These are phyloP conservation scores for Penicillium sp. DNA, from an alignment of 2,329 filamentous ascomycete genomes.

Conservation along the genomic window DNA sequence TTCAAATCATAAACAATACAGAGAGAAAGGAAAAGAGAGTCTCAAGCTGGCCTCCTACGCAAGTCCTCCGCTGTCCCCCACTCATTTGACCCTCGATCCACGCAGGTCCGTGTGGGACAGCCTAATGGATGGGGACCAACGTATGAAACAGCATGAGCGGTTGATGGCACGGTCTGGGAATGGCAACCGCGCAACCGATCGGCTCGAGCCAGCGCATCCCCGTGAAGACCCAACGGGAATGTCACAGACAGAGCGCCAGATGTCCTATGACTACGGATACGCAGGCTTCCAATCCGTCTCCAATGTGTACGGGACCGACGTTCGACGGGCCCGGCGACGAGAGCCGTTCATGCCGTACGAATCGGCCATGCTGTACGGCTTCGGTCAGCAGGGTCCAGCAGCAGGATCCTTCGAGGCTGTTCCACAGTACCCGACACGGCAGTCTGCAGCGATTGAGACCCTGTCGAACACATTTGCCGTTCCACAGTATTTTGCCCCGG, in stretches of 20 bases:
- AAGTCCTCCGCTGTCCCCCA: slow-evolving; percentile 60
- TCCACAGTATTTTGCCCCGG: slow-evolving; percentile 68
- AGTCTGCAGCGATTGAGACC: slow-evolving; percentile 73
- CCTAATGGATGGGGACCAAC: slow-evolving; percentile 73
- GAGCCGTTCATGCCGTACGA: slow-evolving; percentile 54
- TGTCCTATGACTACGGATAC: slow-evolving; percentile 51
- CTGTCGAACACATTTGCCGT: slow-evolving; percentile 64
- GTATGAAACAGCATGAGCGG: slow-evolving; percentile 70
- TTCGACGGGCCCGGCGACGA: slow-evolving; percentile 45
- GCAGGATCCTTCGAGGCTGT: slow-evolving; percentile 68
- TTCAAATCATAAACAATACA: background rate
- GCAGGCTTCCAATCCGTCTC: slow-evolving; percentile 42
- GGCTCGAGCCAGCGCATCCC: slow-evolving; percentile 34
- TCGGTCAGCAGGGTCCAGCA: slow-evolving; percentile 58
- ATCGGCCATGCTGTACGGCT: slow-evolving; percentile 73
- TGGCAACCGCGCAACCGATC: slow-evolving; percentile 48
- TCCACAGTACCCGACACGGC: slow-evolving; percentile 69
- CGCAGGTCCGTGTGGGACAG: slow-evolving; percentile 51
- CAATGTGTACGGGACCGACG: background rate
- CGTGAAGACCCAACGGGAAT: slow-evolving; percentile 35
- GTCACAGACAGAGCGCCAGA: slow-evolving; percentile 35
- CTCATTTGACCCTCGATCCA: slow-evolving; percentile 58
- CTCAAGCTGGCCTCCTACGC: slow-evolving; percentile 63
- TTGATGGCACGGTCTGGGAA: slow-evolving; percentile 48
- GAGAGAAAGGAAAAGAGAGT: background rate